These are phyloP conservation scores for Rosa hybrid DNA, from an alignment of 331 rosid species.

Conservation along the genomic window DNA sequence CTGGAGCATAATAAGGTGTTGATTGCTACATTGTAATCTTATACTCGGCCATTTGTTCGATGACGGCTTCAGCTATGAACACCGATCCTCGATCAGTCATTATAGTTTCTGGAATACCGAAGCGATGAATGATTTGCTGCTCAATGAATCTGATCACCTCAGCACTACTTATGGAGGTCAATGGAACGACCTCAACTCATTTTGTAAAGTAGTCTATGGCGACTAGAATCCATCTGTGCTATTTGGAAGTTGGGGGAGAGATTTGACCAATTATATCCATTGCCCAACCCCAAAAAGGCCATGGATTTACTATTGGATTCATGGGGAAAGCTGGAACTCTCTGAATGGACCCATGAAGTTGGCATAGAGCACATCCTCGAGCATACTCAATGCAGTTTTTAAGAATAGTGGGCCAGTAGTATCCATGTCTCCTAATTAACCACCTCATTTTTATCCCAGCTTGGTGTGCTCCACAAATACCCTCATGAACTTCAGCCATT, in stretches of 20 bases:
- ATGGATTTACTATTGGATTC: background rate
- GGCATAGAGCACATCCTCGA: background rate
- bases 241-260: background rate
- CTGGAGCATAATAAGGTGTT: background rate
- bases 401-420: background rate
- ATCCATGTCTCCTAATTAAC: background rate
- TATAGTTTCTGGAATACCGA: background rate
- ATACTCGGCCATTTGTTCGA: background rate
- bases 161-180: background rate
- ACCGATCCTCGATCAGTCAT: background rate
- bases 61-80: background rate
- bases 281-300: background rate
- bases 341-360: background rate
- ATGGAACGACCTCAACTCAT: background rate
- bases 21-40: background rate
- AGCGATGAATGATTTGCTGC: background rate
- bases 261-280: background rate
- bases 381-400: background rate
- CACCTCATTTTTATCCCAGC: background rate
- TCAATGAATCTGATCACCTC: background rate
- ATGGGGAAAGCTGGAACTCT: background rate
- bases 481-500: background rate
- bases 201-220: background rate
- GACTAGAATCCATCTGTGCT: background rate
- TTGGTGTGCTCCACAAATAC: background rate